These are phyloP conservation scores for Fereydounia khargensis DNA, from an alignment of 1,284 basidiomycete species.

Conservation along the genomic window DNA sequence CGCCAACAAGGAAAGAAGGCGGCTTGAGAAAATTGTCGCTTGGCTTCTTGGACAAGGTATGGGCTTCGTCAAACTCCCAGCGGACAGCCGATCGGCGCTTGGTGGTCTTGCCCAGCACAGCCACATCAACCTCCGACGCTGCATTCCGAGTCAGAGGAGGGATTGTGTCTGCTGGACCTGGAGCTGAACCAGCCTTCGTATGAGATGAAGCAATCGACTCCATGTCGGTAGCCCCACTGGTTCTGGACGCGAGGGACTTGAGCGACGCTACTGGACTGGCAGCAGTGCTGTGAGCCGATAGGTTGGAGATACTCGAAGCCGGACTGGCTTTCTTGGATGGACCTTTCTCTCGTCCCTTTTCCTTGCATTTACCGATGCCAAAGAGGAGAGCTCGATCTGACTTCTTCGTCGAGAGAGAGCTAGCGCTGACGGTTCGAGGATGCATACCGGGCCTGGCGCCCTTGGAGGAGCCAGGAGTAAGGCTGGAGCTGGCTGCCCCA, in stretches of 20 bases:
- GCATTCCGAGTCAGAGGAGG: too few relatives aligned
- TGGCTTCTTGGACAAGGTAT: too few relatives aligned
- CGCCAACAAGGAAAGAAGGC: too few relatives aligned
- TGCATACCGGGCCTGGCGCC: not conserved
- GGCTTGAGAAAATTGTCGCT: too few relatives aligned
- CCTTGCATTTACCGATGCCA: conserved; percentile 6
- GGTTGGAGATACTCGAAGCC: not conserved
- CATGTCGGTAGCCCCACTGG: conserved; percentile 3
- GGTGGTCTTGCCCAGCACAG: too few relatives aligned
- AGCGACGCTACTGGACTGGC: not conserved
- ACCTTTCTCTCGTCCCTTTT: conserved; percentile 10
- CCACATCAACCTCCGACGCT: too few relatives aligned
- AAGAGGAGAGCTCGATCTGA: conserved; percentile 26
- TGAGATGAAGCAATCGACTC: conserved; percentile 11
- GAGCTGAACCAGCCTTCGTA: conserved; percentile 3
- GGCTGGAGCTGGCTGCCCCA: conserved; percentile 1
- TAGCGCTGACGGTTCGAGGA: conserved; percentile 10
- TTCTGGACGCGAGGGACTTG: not conserved
- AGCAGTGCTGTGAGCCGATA: not conserved
- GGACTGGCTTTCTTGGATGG: not conserved
- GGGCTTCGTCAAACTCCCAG: too few relatives aligned
- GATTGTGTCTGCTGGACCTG: not conserved
- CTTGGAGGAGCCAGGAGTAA: conserved; percentile 1
- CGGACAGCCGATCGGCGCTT: conserved; percentile 23
- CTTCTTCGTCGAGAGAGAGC: conserved; percentile 19